Percentiles rank a stretch among this genome's conserved stretches.
Evolutionary conservation across 257 asterid genomes (phyloP).

Genomic region (Nicotiana tabacum): DNA sequence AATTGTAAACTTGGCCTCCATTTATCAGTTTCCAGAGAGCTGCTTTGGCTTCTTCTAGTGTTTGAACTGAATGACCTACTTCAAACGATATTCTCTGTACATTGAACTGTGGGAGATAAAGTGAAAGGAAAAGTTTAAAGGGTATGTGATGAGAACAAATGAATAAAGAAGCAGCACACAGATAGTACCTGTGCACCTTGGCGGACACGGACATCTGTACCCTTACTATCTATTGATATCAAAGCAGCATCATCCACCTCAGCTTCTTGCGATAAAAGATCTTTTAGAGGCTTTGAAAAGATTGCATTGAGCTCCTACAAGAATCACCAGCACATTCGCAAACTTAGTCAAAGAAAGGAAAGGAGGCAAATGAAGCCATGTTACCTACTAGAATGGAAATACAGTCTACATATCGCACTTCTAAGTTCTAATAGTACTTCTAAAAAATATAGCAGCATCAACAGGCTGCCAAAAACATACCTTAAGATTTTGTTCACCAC

Average conservation of each 20-base stretch:
- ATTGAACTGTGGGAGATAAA: slow-evolving; percentile 43
- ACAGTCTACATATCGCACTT: background rate
- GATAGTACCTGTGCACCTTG: slow-evolving; percentile 79
- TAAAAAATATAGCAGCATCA: background rate
- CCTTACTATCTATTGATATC: slow-evolving; percentile 88
- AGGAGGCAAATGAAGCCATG: background rate
- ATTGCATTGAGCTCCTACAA: slow-evolving; percentile 72
- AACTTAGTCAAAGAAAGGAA: background rate
- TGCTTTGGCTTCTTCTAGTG: slow-evolving; percentile 82
- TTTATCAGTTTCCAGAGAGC: slow-evolving; percentile 64
- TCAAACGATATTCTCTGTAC: slow-evolving; percentile 81
- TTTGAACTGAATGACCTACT: slow-evolving; percentile 59
- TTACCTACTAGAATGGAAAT: background rate
- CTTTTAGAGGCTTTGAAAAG: slow-evolving; percentile 82
- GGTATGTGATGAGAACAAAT: background rate
- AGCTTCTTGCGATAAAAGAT: slow-evolving; percentile 66
- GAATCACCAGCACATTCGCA: background rate
- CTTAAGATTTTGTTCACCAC: slow-evolving; percentile 88
- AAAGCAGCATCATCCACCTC: slow-evolving; percentile 95
- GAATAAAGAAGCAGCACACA: slow-evolving; percentile 4
- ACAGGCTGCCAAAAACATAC: slow-evolving; percentile 24
- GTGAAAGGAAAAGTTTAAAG: background rate
- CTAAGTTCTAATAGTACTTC: background rate
- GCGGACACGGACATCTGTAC: slow-evolving; percentile 83
- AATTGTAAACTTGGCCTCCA: slow-evolving; percentile 49